A percentile compares a stretch with the other conserved stretches of the same genome.
Conservation (phyloP, 306 rosid species). For the Gleditsia sinensis region DNA sequence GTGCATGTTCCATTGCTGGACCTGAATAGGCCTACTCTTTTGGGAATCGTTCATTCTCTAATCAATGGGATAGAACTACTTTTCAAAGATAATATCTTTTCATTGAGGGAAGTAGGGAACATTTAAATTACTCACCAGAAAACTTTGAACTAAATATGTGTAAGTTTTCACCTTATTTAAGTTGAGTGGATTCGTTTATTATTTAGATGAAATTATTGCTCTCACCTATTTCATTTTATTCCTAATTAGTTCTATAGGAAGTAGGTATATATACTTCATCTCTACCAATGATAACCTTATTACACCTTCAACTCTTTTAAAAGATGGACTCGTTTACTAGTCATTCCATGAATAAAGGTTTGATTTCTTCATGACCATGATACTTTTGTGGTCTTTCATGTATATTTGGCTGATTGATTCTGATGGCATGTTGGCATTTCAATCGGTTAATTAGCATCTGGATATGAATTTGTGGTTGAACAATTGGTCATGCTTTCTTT, state of each 20-base stretch:
- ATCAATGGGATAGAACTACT: background rate
- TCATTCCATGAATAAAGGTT: background rate
- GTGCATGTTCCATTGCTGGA: background rate
- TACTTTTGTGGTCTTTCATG: background rate
- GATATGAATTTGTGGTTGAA: slow-evolving; percentile 8
- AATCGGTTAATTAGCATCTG: slow-evolving; percentile 8
- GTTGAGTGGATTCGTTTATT: background rate
- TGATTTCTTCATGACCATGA: background rate
- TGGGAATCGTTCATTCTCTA: background rate
- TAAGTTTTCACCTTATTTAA: background rate
- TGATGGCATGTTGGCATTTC: background rate
- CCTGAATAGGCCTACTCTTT: background rate
- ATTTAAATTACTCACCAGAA: background rate
- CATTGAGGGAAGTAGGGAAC: slow-evolving; percentile 7
- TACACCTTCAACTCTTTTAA: background rate
- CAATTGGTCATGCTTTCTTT: slow-evolving; percentile 19
- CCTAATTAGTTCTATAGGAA: background rate
- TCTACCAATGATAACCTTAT: background rate
- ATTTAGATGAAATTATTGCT: background rate
- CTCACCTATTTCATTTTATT: background rate
- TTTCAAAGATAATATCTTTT: slow-evolving; percentile 9
- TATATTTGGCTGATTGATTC: background rate
- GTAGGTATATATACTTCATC: background rate
- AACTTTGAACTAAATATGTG: background rate
- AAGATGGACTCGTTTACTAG: background rate